These are phyloP conservation scores for Agrocybe praecox DNA, from an alignment of 768 basidiomycete genomes.

Conservation along the genomic window DNA sequence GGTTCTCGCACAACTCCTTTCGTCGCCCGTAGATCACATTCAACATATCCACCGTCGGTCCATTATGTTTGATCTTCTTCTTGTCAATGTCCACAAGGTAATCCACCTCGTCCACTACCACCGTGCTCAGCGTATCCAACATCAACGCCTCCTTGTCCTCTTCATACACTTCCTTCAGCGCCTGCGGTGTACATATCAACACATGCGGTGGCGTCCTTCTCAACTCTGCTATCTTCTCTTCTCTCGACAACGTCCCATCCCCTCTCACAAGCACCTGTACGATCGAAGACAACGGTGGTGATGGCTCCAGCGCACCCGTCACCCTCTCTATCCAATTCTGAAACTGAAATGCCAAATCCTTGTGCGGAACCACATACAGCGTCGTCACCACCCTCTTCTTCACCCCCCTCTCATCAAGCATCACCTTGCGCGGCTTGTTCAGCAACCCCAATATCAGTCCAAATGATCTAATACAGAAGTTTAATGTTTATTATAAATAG, in stretches of 20 bases:
- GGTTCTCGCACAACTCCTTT: constrained; percentile 28
- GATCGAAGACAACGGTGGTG: constrained; percentile 41
- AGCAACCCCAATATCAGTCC: constrained; percentile 68
- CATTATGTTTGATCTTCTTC: constrained; percentile 47
- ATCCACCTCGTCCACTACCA: constrained; percentile 80
- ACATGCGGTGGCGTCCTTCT: constrained; percentile 58
- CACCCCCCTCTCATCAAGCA: constrained; percentile 19
- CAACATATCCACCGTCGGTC: constrained; percentile 60
- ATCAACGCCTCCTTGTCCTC: constrained; percentile 45
- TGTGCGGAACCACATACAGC: constrained; percentile 71
- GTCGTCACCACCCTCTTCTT: constrained; percentile 44
- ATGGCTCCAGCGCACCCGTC: constrained; percentile 29
- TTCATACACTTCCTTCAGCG: constrained; percentile 57
- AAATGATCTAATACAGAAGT: constrained; percentile 57
- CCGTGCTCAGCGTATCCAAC: constrained; percentile 48
- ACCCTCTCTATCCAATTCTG: constrained; percentile 65
- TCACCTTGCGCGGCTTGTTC: constrained; percentile 47
- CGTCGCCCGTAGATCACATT: constrained; percentile 51
- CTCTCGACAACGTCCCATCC: constrained; percentile 30
- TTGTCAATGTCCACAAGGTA: constrained; percentile 61
- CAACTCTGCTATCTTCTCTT: constrained; percentile 39
- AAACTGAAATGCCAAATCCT: constrained; percentile 71
- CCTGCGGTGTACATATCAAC: constrained; percentile 73
- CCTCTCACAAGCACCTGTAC: constrained; percentile 68
- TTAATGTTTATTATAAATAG: neutral